Percentiles rank a stretch among this genome's conserved stretches.
phyloP scores from a whole-genome alignment of 1,284 basidiomycete genomes.

The Ustilago trichophora region DNA sequence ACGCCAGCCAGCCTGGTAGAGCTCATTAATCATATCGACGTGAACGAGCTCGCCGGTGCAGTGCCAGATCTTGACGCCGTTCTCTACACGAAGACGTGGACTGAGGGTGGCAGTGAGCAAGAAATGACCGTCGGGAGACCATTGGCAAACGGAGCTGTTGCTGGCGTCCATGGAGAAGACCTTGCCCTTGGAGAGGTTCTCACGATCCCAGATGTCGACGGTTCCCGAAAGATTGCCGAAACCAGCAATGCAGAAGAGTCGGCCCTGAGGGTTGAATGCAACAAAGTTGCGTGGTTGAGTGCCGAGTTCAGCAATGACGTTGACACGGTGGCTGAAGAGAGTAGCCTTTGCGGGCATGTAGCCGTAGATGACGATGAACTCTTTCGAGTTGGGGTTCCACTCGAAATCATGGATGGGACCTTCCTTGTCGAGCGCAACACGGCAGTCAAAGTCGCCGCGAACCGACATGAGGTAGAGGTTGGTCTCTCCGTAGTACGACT shows the following conservation, averaged over 20 bases:
- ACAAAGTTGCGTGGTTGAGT: conserved; percentile 88
- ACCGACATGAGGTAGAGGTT: conserved; percentile 91
- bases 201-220: conserved; percentile 89
- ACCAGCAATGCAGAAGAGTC: conserved; percentile 86
- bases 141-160: conserved; percentile 91
- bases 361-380: conserved; percentile 94
- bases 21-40: conserved; percentile 78
- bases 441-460: conserved; percentile 94
- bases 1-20: conserved; percentile 88
- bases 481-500: conserved; percentile 97
- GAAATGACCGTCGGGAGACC: conserved; percentile 92
- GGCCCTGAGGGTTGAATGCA: conserved; percentile 92
- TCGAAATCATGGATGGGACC: conserved; percentile 95
- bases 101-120: conserved; percentile 92
- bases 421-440: conserved; percentile 92
- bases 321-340: conserved; percentile 89
- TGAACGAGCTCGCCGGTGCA: conserved; percentile 86
- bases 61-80: conserved; percentile 95
- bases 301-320: conserved; percentile 89
- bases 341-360: conserved; percentile 96
- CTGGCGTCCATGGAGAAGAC: conserved; percentile 87
- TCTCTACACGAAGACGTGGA: conserved; percentile 93
- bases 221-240: conserved; percentile 96
- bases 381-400: conserved; percentile 93
- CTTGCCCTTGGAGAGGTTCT: conserved; percentile 76